Base-by-base conservation (phyloP, 2,329 filamentous ascomycete genomes). In the Pseudofabraea citricarpa region DNA sequence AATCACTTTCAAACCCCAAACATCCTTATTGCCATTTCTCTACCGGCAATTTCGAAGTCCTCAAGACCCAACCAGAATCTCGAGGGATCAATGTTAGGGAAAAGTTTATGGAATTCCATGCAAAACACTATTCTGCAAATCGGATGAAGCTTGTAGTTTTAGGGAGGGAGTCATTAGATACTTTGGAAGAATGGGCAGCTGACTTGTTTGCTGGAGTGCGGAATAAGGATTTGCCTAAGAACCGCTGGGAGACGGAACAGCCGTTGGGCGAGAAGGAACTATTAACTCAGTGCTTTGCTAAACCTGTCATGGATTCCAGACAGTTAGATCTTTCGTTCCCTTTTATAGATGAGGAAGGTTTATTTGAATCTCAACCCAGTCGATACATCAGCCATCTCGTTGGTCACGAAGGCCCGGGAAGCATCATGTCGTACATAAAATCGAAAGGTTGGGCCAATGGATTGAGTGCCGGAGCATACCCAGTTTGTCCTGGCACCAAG, bases 21-120 rank as follows among this genome's bases (percentile, higher is more conserved):
- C 84, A 88, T 59, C 84, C 84, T 21, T 87, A 82, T 60, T 79
- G 81, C 61, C 79, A 86, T 51, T 88, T 88, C 59, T 85, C 82
- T 1, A 88, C 84, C 0, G 84, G 84, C 44, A 87, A 83, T 60
- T 73, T 83, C 55, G 74, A 85, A 60, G 83, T 83, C 2, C 62
- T 88, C 44, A 81, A 84, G 55, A 82, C 85, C 53, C 76, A 81
- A 7, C 84, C 84, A 5, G 72, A 84, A 54, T 74, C 74, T 46
- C 70, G 79, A 31, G 84, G 84, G 5, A 72, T 88, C 24, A 78
- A 84, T 64, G 81, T 88, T 31, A 72, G 84, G 46, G 76, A 82
- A 53, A 81, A 83, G 56, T 87, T 88, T 58, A 86, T 88, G 51
- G 75, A 81, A 38, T 87, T 87, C 59, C 83, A 87, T 57, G 73